A percentile compares a stretch with the other conserved stretches of the same genome.
These are phyloP conservation scores for Calonectria henricotiae DNA, from an alignment of 2,329 filamentous ascomycete genomes.

Conservation along the genomic window DNA sequence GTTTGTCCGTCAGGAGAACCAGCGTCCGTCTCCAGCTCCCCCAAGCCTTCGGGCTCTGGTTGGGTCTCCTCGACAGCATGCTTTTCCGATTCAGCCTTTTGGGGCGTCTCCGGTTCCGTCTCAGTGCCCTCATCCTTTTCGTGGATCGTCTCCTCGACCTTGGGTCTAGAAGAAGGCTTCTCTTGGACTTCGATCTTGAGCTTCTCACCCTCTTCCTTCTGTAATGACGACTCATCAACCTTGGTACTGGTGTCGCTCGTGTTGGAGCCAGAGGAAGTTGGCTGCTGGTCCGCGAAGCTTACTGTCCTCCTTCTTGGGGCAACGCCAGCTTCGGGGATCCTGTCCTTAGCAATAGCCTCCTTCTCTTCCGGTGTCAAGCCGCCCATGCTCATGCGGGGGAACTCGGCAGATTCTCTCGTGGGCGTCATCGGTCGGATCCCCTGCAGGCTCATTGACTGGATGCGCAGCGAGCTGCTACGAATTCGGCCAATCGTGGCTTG, in stretches of 20 bases:
- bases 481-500: conserved; percentile 51
- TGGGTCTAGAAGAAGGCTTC: background rate
- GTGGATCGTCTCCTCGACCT: conserved; percentile 32
- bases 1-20: background rate
- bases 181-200: background rate
- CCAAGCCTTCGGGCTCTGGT: background rate
- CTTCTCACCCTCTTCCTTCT: conserved; percentile 14
- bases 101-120: background rate
- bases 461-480: conserved; percentile 55
- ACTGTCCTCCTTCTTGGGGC: conserved; percentile 46
- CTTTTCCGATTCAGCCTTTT: background rate
- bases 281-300: conserved; percentile 48
- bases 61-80: conserved; percentile 18
- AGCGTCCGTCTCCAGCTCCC: background rate
- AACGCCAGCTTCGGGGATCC: conserved; percentile 40
- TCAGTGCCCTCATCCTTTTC: conserved; percentile 42
- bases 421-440: conserved; percentile 54
- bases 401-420: conserved; percentile 53
- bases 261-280: conserved; percentile 42
- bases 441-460: conserved; percentile 49
- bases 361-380: conserved; percentile 40
- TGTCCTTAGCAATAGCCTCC: conserved; percentile 39
- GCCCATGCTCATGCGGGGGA: conserved; percentile 38
- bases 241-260: conserved; percentile 36
- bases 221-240: conserved; percentile 1